A percentile compares a stretch with the other conserved stretches of the same genome.
Conservation (phyloP, 768 basidiomycete genomes). For the Hygrocybe punicea region DNA sequence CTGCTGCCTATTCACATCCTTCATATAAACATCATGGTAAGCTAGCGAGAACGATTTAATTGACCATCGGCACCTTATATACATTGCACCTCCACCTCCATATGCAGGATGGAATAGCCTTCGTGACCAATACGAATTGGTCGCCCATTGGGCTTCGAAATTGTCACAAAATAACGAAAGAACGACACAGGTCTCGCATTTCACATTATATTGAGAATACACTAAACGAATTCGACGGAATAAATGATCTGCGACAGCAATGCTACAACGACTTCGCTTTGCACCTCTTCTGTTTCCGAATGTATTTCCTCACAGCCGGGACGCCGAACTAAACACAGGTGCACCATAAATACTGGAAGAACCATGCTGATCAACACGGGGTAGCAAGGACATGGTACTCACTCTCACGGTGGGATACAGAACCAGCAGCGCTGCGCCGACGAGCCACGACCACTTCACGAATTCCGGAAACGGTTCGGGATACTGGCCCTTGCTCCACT, state of each 20-base stretch:
- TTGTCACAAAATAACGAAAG: too few species aligned
- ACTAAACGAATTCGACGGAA: too few species aligned
- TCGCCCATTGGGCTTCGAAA: too few species aligned
- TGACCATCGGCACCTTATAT: too few species aligned
- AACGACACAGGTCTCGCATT: too few species aligned
- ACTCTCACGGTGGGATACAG: conserved; percentile 71
- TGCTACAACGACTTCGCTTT: conserved; percentile 23
- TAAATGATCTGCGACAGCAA: neutral
- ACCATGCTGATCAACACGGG: conserved; percentile 5
- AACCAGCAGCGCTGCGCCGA: conserved; percentile 55
- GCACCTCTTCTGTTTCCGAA: conserved; percentile 41
- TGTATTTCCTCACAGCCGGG: conserved; percentile 29
- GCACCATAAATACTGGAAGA: neutral
- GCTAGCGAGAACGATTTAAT: too few species aligned
- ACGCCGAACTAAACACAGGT: conserved; percentile 55
- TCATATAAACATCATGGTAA: too few species aligned
- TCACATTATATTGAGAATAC: too few species aligned
- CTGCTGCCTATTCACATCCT: too few species aligned
- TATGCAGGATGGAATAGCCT: too few species aligned
- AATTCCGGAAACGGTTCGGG: conserved; percentile 54
- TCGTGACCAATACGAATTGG: too few species aligned
- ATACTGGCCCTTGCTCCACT: conserved; percentile 78
- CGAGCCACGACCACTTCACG: conserved; percentile 67
- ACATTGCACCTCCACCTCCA: too few species aligned
- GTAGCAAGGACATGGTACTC: conserved; percentile 23